Base-by-base conservation (phyloP, 768 basidiomycete species). In the Boletus barrowsii region DNA sequence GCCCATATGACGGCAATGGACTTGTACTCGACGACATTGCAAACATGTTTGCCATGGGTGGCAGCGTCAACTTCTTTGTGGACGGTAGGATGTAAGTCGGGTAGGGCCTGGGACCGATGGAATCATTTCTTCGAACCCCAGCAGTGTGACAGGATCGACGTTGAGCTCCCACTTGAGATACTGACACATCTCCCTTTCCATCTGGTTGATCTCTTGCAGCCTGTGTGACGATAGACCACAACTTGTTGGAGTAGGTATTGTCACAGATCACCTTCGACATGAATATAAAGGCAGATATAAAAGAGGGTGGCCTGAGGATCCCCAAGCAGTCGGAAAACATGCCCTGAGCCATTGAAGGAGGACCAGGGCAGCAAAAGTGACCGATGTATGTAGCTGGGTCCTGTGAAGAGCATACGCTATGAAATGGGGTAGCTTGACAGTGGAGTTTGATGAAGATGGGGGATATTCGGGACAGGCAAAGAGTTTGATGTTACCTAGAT, bases 101-200 rank as follows among this genome's bases (percentile, higher is more conserved):
- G 51, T 86, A 90, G 0, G 82, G 78, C 0, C 82, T 80, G 2
- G 69, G 62, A 5, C 79, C 75, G 33, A 72, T 70, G 56, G 75
- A 0, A 88, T 80, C 64, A 80, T 80, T 0, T 64, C 63, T 62
- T 89, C 84, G 62, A 90, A 90, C 37, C 80, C 82, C 4, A 62
- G 58, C 0, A 91, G 72, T 0, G 83, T 83, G 0, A 75, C 64
- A 0, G 84, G 80, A 47, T 90, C 88, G 48, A 90, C 86, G 40
- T 84, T 88, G 8, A 91, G 75, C 64, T 90, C 87, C 94, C 93
- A 98, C 68, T 96, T 93, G 42, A 99, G 76, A 65, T 98, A 98
- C 15, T 83, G 79, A 58, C 86, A 87, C 80, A 89, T 86, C 64
- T 89, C 87, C 2, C 88, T 64, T 66, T 88, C 87, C 86, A 88